Base-by-base conservation (phyloP, 202 grass and related monocot species). In the Schoenoplectus triqueter region DNA sequence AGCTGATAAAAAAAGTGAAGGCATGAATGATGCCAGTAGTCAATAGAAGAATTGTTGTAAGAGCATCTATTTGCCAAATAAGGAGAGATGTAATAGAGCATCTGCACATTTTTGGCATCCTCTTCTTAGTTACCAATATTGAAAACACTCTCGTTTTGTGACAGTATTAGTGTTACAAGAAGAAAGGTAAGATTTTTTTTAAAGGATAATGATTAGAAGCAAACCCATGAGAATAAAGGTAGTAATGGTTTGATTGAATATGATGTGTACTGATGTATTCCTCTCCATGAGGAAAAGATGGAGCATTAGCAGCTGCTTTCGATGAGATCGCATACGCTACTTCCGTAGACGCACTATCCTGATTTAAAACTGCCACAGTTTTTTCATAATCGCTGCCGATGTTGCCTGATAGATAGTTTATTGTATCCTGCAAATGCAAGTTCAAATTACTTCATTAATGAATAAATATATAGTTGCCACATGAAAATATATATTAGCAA, bases 161-260 rank as follows among this genome's bases (percentile, higher is more conserved):
- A 31, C 31, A 61, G 18, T 19, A 52, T 52, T 7, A 52, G 2
- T 61, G 6, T 17, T 41, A 69, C 4, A 57, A 8, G 57, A 59
- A 39, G 3, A 68, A 64, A 54, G 39, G 42, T 5, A 70, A 70
- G 50, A n/a, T 52, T 17, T 42, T 40, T 49, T 69, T 52, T 52
- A 63, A 81, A 40, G 15, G 47, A 49, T 31, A 50, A 21, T 73
- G 15, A 73, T 7, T 48, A 69, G 20, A 70, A 81, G 17, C 31
- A 67, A 48, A 91, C 90, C 90, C 86, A 65, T 92, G 84, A 3
- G 72, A 82, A 64, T 92, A 92, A 42, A 92, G 80, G 48, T 86
- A 62, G 60, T 89, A 87, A 70, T 71, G 80, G 2, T 57, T 85
- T 66, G 87, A 87, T 42, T 80, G 82, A n/a, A 92, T 77, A 14